These are phyloP conservation scores for Ceratocystis smalleyi DNA, from an alignment of 2,329 filamentous ascomycete genomes.

Conservation along the genomic window DNA sequence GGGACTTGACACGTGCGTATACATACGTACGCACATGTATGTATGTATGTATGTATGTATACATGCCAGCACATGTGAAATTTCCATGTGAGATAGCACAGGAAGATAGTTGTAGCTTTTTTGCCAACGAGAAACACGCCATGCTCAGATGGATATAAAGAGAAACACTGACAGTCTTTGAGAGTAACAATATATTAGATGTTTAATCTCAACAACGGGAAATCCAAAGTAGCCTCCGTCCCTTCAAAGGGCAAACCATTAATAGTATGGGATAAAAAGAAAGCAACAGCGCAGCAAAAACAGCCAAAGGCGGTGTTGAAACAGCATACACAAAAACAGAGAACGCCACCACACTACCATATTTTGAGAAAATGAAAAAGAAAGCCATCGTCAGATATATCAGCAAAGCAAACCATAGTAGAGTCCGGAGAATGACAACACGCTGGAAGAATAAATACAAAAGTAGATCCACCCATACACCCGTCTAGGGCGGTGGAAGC, in stretches of 20 bases:
- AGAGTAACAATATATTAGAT: neutral
- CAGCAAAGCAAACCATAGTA: neutral
- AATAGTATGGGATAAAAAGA: neutral
- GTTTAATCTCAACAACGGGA: neutral
- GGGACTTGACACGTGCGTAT: neutral
- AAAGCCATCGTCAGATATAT: constrained; percentile 3
- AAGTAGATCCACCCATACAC: neutral
- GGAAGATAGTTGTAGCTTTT: too few species aligned
- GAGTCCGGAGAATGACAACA: neutral
- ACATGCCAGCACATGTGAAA: neutral
- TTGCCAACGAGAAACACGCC: too few species aligned
- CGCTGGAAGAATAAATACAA: neutral
- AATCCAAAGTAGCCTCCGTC: neutral
- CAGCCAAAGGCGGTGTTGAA: neutral
- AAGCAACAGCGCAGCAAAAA: neutral
- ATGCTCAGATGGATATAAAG: neutral
- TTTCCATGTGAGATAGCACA: too few species aligned
- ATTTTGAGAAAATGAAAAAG: neutral
- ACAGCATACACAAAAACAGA: neutral
- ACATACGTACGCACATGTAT: neutral
- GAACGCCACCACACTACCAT: neutral
- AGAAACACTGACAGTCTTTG: neutral
- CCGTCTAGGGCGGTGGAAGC: neutral
- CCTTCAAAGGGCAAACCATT: neutral
- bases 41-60: neutral